phyloP scores from a whole-genome alignment of 163 green algal genomes.

The Chlorella variabilis region DNA sequence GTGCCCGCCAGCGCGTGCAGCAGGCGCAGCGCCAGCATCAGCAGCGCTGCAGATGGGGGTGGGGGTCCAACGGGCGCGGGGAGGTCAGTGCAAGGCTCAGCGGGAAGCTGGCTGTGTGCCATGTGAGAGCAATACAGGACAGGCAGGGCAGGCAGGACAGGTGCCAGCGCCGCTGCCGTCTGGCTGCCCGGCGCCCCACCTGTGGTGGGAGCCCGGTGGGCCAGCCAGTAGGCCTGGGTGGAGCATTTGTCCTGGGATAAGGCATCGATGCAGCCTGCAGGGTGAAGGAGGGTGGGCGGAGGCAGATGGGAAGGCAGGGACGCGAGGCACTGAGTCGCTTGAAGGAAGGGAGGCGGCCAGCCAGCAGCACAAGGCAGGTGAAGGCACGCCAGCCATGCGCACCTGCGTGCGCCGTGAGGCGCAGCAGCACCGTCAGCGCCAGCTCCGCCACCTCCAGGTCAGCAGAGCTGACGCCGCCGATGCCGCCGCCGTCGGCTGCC shows the following conservation, averaged over 20 bases:
- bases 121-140: too few species aligned
- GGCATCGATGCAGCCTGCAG: conserved; percentile 69
- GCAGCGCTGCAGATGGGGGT: conserved; percentile 14
- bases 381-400: background rate
- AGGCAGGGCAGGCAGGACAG: too few species aligned
- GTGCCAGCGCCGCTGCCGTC: too few species aligned
- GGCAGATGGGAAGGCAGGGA: too few species aligned
- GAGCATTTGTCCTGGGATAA: conserved; percentile 65
- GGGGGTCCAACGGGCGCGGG: background rate
- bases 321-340: too few species aligned
- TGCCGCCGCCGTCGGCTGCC: background rate
- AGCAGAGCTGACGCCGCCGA: background rate
- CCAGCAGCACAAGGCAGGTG: background rate
- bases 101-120: too few species aligned
- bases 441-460: conserved; percentile 55
- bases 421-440: conserved; percentile 66
- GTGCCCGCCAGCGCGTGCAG: conserved; percentile 65
- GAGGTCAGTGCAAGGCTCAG: too few species aligned
- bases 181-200: background rate
- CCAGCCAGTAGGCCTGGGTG: conserved; percentile 66
- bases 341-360: too few species aligned
- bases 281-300: too few species aligned
- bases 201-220: conserved; percentile 57
- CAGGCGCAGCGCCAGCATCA: conserved; percentile 67
- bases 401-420: conserved; percentile 67